Base-by-base conservation (phyloP, 495 filamentous ascomycete genomes). In the Astrocystis sublimbata region DNA sequence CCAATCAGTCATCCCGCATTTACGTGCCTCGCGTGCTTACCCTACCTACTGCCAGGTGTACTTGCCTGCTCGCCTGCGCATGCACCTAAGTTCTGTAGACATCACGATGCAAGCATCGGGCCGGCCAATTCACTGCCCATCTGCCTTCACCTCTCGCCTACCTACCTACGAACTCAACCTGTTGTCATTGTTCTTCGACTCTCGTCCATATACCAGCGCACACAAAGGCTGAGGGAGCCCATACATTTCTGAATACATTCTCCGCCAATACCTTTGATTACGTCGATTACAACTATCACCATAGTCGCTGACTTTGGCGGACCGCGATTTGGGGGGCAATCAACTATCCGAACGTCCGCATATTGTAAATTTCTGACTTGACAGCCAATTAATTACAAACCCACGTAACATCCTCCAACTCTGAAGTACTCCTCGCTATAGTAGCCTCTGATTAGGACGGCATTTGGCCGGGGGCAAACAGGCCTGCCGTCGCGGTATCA, bases 321-420 rank as follows among this genome's bases (percentile, higher is more conserved):
- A 26, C 41, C 6, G 5, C 30, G 26, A 41, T 8, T 15, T n/a
- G 26, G 17, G 23, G 40, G 13, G 5, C 30, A 30, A 3, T 33
- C 9, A 9, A 2, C 31, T 21, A 7, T 12, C 21, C 1, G n/a
- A 13, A 38, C 35, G 19, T 10, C 23, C 28, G n/a, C 24, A 15
- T 43, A 17, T 23, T 23, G 45, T 43, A 24, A 42, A 17, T 24
- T 36, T 28, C 58, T 26, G 28, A 36, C 8, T 36, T 45, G 19
- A 19, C 46, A 31, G 10, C 58, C 4, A 43, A 12, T 53, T 53
- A 17, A 43, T 61, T 49, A 35, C 36, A 61, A 43, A 61, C 50
- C 58, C 26, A 61, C 58, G 26, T 61, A 61, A 52, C 28, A 2
- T 35, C 26, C 2, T 7, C 36, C 19, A 28, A 19, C 15, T 23